A percentile compares a stretch with the other conserved stretches of the same genome.
Conservation (phyloP, 768 basidiomycete species). For the Rubroboletus pulcherrimus region DNA sequence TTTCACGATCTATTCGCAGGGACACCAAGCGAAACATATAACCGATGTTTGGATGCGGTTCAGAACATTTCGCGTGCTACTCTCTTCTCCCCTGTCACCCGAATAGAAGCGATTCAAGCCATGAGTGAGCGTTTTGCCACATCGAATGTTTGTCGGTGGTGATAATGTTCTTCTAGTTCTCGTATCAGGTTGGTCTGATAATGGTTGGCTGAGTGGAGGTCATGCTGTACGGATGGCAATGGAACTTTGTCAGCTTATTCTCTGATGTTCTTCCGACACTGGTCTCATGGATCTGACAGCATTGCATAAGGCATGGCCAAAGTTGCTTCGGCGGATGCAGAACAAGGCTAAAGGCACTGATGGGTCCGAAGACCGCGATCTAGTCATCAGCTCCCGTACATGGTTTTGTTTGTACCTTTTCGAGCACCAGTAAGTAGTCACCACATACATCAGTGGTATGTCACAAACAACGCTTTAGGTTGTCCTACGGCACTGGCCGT, state of each 20-base stretch:
- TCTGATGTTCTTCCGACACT: neutral
- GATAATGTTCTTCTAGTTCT: slow-evolving; percentile 50
- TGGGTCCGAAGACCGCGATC: slow-evolving; percentile 62
- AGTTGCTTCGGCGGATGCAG: slow-evolving; percentile 74
- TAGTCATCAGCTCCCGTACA: slow-evolving; percentile 78
- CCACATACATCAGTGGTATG: neutral
- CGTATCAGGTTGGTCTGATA: slow-evolving; percentile 92
- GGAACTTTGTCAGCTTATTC: slow-evolving; percentile 67
- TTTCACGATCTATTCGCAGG: slow-evolving; percentile 39
- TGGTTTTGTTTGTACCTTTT: slow-evolving; percentile 95
- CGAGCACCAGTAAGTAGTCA: slow-evolving; percentile 78
- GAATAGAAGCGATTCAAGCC: slow-evolving; percentile 86
- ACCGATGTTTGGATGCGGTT: slow-evolving; percentile 77
- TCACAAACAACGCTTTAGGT: slow-evolving; percentile 41
- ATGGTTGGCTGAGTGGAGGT: slow-evolving; percentile 92
- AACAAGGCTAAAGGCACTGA: slow-evolving; percentile 47
- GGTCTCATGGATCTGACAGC: slow-evolving; percentile 40
- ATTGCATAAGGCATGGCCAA: slow-evolving; percentile 90
- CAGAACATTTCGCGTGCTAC: slow-evolving; percentile 81
- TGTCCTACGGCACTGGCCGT: slow-evolving; percentile 93
- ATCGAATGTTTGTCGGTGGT: neutral
- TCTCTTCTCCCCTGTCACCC: slow-evolving; percentile 79
- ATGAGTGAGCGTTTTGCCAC: slow-evolving; percentile 63
- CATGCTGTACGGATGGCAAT: slow-evolving; percentile 98
- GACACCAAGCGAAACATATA: slow-evolving; percentile 68